These are phyloP conservation scores for Tulasnella sp. DNA, from an alignment of 768 basidiomycete species.

Conservation along the genomic window DNA sequence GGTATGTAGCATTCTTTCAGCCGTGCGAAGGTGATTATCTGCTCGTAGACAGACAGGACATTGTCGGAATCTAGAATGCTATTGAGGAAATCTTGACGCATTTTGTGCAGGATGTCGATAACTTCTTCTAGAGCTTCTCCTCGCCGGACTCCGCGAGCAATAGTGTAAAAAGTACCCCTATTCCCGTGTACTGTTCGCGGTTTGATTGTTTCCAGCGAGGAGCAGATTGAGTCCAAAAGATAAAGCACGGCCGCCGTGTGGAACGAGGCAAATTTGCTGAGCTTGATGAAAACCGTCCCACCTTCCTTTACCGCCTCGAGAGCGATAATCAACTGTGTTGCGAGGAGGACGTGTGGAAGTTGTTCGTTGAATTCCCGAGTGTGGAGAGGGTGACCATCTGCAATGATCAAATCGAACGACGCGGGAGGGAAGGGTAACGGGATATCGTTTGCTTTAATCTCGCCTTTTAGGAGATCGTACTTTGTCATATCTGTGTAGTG, in stretches of 20 bases:
- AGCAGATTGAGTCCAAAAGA: background rate
- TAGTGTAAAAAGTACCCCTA: background rate
- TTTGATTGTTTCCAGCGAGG: background rate
- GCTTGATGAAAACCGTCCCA: background rate
- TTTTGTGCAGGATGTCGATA: no score
- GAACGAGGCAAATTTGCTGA: background rate
- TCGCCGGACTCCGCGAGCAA: background rate
- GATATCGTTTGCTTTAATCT: background rate
- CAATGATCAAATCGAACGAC: background rate
- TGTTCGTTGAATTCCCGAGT: background rate
- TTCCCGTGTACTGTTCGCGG: background rate
- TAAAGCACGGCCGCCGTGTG: background rate
- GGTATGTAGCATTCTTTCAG: background rate
- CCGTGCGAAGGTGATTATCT: background rate
- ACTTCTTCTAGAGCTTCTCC: no score
- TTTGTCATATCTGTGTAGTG: background rate
- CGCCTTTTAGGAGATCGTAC: background rate
- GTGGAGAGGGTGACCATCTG: background rate
- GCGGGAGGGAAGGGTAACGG: background rate
- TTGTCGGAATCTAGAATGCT: background rate
- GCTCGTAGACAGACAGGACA: background rate
- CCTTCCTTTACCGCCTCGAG: background rate
- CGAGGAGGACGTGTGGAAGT: background rate
- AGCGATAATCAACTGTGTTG: background rate
- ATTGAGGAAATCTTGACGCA: no score